Conservation (phyloP, 306 rosid genomes). For the Cicer pinnatifidum region DNA sequence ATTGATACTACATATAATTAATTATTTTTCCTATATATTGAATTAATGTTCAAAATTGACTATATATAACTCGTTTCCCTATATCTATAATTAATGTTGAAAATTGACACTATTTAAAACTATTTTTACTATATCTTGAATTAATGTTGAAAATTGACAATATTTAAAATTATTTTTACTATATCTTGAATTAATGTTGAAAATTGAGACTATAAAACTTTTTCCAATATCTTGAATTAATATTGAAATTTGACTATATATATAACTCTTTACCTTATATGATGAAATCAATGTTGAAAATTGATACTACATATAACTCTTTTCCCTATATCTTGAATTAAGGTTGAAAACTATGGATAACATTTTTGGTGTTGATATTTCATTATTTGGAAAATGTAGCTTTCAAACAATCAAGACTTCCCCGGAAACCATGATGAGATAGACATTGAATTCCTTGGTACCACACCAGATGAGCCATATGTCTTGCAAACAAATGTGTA, state of each 20-base stretch:
- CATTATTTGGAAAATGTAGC: constrained; percentile 52
- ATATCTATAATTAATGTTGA: too few relatives aligned
- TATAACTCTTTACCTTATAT: too few relatives aligned
- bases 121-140: not conserved
- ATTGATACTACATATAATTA: not conserved
- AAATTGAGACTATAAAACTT: too few relatives aligned
- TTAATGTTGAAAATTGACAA: constrained; percentile 6
- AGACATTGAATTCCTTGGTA: constrained; percentile 89
- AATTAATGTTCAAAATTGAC: too few relatives aligned
- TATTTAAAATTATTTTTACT: not conserved
- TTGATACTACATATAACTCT: not conserved
- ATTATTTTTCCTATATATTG: not conserved
- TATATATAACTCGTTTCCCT: too few relatives aligned
- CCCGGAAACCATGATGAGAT: constrained; percentile 90
- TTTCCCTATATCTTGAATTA: not conserved
- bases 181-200: too few relatives aligned
- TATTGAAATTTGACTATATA: too few relatives aligned
- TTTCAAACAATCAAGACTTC: constrained; percentile 83
- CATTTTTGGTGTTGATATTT: constrained; percentile 8
- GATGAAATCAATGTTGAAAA: not conserved
- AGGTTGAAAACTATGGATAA: constrained; percentile 8
- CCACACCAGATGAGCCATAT: constrained; percentile 75
- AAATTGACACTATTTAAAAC: too few relatives aligned
- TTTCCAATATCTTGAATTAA: too few relatives aligned
- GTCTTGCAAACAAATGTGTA: constrained; percentile 89